Conservation (phyloP, 2,329 filamentous ascomycete genomes). For the Byssoonygena ceratinophila region DNA sequence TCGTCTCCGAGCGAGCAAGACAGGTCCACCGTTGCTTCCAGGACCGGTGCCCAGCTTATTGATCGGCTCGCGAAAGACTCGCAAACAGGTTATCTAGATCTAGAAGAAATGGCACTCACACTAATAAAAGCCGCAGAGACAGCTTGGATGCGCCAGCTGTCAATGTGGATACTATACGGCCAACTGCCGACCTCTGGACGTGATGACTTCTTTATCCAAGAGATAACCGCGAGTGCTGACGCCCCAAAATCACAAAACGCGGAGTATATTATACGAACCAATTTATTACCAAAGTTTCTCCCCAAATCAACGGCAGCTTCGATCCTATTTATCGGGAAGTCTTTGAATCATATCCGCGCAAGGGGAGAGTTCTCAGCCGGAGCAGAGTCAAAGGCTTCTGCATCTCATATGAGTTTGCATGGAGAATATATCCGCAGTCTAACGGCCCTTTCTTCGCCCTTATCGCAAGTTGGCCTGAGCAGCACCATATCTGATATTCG, state of each 20-base stretch:
- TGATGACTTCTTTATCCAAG: constrained; percentile 75
- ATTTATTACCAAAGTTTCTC: constrained; percentile 69
- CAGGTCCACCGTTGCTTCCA: constrained; percentile 25
- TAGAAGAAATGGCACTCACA: constrained; percentile 64
- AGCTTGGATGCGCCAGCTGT: constrained; percentile 82
- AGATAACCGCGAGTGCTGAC: constrained; percentile 34
- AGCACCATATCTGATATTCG: constrained; percentile 65
- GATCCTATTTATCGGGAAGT: constrained; percentile 82
- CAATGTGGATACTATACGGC: constrained; percentile 85
- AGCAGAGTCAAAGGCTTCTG: constrained; percentile 27
- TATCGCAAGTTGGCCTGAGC: constrained; percentile 61
- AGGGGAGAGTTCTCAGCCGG: constrained; percentile 30
- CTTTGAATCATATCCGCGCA: constrained; percentile 68
- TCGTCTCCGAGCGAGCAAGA: constrained; percentile 24
- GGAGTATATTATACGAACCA: constrained; percentile 49
- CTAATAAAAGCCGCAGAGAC: constrained; percentile 71
- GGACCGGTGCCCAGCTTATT: constrained; percentile 63
- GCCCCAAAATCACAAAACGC: constrained; percentile 20
- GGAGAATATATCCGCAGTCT: constrained; percentile 46
- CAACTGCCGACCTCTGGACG: constrained; percentile 64
- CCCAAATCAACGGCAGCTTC: constrained; percentile 62
- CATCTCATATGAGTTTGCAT: constrained; percentile 51
- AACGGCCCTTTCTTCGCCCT: constrained; percentile 58
- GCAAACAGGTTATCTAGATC: constrained; percentile 78
- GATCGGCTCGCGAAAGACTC: constrained; percentile 64